Conservation (phyloP, 495 filamentous ascomycete species). For the Umbilicaria muhlenbergii region DNA sequence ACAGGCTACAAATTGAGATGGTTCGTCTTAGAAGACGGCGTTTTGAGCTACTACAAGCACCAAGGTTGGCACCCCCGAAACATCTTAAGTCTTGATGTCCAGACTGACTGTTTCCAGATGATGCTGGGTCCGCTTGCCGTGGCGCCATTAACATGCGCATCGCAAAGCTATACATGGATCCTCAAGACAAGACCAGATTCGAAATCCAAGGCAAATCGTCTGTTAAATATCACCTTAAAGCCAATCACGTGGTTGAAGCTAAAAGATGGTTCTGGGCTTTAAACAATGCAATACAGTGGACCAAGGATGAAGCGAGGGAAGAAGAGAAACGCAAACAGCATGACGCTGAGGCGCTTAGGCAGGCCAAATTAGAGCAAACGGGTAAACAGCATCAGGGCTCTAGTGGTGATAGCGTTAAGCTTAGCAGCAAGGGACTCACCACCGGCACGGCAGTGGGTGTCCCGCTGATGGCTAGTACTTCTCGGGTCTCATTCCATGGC, state of each 20-base stretch:
- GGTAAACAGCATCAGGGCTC: slow-evolving; percentile 21
- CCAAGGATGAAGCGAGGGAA: slow-evolving; percentile 88
- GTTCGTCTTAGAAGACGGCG: slow-evolving; percentile 96
- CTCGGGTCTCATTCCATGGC: slow-evolving; percentile 34
- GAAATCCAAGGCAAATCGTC: slow-evolving; percentile 96
- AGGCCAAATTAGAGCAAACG: slow-evolving; percentile 50
- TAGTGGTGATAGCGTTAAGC: slow-evolving; percentile 16
- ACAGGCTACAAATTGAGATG: slow-evolving; percentile 90
- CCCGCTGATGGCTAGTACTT: slow-evolving; percentile 27
- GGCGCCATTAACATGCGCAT: slow-evolving; percentile 98
- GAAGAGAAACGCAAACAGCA: slow-evolving; percentile 60
- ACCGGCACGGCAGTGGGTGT: slow-evolving; percentile 24
- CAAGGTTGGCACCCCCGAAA: slow-evolving; percentile 39
- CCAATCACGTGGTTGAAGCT: slow-evolving; percentile 87
- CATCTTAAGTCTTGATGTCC: too few relatives aligned
- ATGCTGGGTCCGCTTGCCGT: slow-evolving; percentile 81
- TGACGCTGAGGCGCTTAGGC: slow-evolving; percentile 59
- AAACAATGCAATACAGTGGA: slow-evolving; percentile 97
- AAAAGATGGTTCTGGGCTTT: slow-evolving; percentile 96
- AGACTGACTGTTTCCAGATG: slow-evolving; percentile 37
- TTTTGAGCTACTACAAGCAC: slow-evolving; percentile 97
- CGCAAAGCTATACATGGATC: slow-evolving; percentile 83
- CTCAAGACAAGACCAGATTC: slow-evolving; percentile 91
- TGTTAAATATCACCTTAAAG: slow-evolving; percentile 96
- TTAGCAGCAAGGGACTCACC: slow-evolving; percentile 25